Conservation (phyloP, 495 filamentous ascomycete species). For the Thermothielavioides terrestris region DNA sequence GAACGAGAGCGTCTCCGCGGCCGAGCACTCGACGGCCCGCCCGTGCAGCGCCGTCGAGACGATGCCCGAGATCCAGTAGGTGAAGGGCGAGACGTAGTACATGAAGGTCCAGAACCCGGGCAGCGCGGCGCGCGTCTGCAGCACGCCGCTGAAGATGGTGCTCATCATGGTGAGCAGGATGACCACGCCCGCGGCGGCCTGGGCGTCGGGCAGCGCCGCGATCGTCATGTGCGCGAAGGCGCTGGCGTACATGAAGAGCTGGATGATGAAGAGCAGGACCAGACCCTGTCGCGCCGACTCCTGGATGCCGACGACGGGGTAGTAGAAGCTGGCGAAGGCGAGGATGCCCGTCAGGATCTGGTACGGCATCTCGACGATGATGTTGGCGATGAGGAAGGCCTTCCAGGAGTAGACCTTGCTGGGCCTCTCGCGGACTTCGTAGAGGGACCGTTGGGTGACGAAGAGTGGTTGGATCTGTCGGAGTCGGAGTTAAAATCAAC, state of each 20-base stretch:
- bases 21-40: slow-evolving; percentile 42
- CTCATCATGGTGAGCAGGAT: slow-evolving; percentile 54
- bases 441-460: slow-evolving; percentile 55
- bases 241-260: slow-evolving; percentile 51
- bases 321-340: slow-evolving; percentile 57
- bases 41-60: slow-evolving; percentile 47
- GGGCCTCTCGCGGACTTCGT: slow-evolving; percentile 59
- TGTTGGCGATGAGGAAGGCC: slow-evolving; percentile 58
- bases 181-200: slow-evolving; percentile 54
- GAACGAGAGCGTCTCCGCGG: slow-evolving; percentile 45
- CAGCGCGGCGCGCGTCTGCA: slow-evolving; percentile 40
- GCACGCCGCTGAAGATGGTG: slow-evolving; percentile 43
- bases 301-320: slow-evolving; percentile 46
- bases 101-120: slow-evolving; percentile 69
- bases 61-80: slow-evolving; percentile 52
- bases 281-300: slow-evolving; percentile 46
- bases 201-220: slow-evolving; percentile 53
- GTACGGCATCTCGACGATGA: slow-evolving; percentile 69
- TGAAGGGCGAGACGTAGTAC: slow-evolving; percentile 59
- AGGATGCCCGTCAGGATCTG: slow-evolving; percentile 52
- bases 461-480: slow-evolving; percentile 58
- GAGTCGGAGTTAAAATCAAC: too few species aligned
- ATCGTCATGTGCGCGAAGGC: slow-evolving; percentile 62
- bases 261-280: slow-evolving; percentile 49
- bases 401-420: slow-evolving; percentile 66